Evolutionary conservation across 2,329 filamentous ascomycete genomes (phyloP), one percentile per base, ranked within the genome.

Genomic region (Cercospora berteroae): DNA sequence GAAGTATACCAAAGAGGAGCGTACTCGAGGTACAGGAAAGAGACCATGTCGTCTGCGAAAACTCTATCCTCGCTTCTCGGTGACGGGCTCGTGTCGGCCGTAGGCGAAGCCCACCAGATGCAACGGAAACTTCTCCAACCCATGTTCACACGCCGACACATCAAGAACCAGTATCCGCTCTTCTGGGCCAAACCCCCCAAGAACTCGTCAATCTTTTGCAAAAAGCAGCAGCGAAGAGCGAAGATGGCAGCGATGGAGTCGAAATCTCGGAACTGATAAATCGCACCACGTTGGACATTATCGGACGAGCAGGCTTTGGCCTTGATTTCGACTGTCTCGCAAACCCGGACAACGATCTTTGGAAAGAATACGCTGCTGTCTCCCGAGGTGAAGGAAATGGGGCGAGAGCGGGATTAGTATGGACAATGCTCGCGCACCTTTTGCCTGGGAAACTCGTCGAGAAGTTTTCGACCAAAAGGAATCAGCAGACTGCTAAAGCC

Each of bases 301-400:
- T 81, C 29, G 80, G 80, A 12, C 72, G 80, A 18, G 80, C 79
- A 5, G 80, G 78, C 0, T 73, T 81, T 0, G 80, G 80, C 5
- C 74, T 77, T 5, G 79, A 81, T 33, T 79, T 81, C 48, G 75
- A 76, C 16, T 75, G 78, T 1, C 69, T 81, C 31, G 60, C 60
- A 13, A 55, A 36, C 29, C 60, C 57, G 13, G 31, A 60, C 27
- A 60, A 27, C 7, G 57, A 60, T 16, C 31, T 60, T 5, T 39
- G 29, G 57, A 39, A 27, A 10, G 57, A 60, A 16, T 60, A 60
- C 10, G 29, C 36, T 29, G 36, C 57, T n/a, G 57, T n/a, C 4
- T 60, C 44, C 36, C 25, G 55, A 18, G 55, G 55, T 18, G 55
- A 5, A 25, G 36, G 31, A 16, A 39, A 39, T 23, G 20, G 57